phyloP scores from a whole-genome alignment of 2,329 filamentous ascomycete species.

The Sporothrix inflata region DNA sequence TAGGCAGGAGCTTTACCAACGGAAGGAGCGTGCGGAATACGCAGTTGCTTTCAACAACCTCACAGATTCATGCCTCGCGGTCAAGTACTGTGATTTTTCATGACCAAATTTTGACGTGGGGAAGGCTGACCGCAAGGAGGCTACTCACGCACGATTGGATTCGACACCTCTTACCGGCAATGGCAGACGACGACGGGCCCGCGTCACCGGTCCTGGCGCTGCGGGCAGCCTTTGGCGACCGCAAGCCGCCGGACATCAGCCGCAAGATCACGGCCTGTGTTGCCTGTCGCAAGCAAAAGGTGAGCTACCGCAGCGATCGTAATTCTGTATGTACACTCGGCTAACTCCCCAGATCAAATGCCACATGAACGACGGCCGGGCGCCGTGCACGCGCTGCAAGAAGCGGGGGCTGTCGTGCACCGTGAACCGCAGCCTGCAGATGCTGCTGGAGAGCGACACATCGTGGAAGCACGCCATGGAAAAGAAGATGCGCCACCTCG shows the following conservation, averaged over 20 bases:
- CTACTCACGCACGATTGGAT: background rate
- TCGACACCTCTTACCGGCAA: background rate
- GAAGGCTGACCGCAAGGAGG: background rate
- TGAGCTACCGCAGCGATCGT: background rate
- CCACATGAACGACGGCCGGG: conserved; percentile 25
- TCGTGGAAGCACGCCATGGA: conserved; percentile 26
- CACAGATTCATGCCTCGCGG: background rate
- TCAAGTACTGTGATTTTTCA: background rate
- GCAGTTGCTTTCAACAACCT: background rate
- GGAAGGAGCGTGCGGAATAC: background rate
- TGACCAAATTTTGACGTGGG: background rate
- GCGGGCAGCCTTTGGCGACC: conserved; percentile 43
- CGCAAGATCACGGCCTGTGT: conserved; percentile 45
- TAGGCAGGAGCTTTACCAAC: background rate
- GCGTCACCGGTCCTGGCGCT: conserved; percentile 34
- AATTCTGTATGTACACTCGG: background rate
- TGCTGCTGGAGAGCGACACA: conserved; percentile 28
- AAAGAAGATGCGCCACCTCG: conserved; percentile 22
- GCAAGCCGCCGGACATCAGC: conserved; percentile 43
- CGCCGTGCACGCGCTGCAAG: conserved; percentile 27
- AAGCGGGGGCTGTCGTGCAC: conserved; percentile 26
- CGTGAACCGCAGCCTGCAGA: conserved; percentile 27
- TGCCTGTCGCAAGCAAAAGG: conserved; percentile 46
- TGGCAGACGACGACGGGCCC: conserved; percentile 49
- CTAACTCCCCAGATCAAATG: conserved; percentile 28